phyloP scores from a whole-genome alignment of 2,329 filamentous ascomycete genomes.

The Penicillium glabrum region DNA sequence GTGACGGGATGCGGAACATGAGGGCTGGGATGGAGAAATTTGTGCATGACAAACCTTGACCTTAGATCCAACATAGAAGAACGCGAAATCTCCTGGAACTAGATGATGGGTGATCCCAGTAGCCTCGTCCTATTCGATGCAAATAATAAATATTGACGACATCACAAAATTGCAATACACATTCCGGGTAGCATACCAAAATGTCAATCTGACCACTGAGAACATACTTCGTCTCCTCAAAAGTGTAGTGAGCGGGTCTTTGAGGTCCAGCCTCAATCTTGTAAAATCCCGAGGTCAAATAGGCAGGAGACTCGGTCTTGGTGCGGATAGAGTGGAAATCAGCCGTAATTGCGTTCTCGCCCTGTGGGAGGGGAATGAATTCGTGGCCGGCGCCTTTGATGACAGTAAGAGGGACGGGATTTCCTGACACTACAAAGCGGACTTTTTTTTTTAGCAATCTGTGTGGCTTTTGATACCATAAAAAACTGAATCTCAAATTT shows the following conservation, averaged over 20 bases:
- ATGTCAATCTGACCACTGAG: conserved; percentile 14
- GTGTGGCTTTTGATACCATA: too few relatives aligned
- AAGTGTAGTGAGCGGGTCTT: conserved; percentile 7
- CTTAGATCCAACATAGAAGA: conserved; percentile 16
- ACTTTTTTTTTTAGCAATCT: background rate
- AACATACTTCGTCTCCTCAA: conserved; percentile 16
- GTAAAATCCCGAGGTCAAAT: conserved; percentile 14
- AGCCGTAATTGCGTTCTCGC: conserved; percentile 10
- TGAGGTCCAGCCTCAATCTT: conserved; percentile 9
- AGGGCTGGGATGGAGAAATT: background rate
- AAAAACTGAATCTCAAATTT: background rate
- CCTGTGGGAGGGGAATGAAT: conserved; percentile 9
- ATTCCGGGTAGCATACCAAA: background rate
- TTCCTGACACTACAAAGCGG: conserved; percentile 4
- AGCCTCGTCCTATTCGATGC: conserved; percentile 9
- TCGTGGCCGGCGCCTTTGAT: conserved; percentile 15
- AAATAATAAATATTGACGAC: background rate
- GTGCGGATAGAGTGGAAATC: conserved; percentile 14
- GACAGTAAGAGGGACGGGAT: conserved; percentile 11
- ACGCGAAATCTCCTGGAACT: conserved; percentile 13
- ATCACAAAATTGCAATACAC: background rate
- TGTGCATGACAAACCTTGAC: conserved; percentile 7
- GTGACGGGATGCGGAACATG: background rate
- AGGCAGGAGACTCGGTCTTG: conserved; percentile 6
- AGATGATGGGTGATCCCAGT: conserved; percentile 14